A percentile compares a stretch with the other conserved stretches of the same genome.
Evolutionary conservation across 2,329 filamentous ascomycete species (phyloP).

Genomic region (Colletotrichum destructivum): DNA sequence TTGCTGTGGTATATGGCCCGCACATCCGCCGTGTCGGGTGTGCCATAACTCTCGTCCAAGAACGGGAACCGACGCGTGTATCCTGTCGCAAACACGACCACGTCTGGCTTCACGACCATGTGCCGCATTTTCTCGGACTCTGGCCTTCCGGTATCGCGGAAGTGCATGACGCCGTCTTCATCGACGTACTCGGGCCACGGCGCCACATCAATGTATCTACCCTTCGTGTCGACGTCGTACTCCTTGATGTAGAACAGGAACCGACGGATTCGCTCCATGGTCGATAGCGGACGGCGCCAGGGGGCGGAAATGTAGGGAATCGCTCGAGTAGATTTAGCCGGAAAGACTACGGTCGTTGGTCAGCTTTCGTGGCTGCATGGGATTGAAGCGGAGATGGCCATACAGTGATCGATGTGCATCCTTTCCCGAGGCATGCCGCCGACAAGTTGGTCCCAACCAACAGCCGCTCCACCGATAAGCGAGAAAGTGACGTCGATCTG

Average conservation of each 20-base stretch:
- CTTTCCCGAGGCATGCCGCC: slow-evolving; percentile 55
- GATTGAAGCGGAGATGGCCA: neutral
- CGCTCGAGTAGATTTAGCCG: slow-evolving; percentile 53
- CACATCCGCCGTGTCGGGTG: slow-evolving; percentile 64
- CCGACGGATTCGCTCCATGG: slow-evolving; percentile 50
- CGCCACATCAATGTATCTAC: slow-evolving; percentile 53
- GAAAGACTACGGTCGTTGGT: slow-evolving; percentile 47
- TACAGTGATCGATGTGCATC: slow-evolving; percentile 42
- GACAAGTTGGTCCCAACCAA: slow-evolving; percentile 64
- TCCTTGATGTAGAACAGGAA: slow-evolving; percentile 51
- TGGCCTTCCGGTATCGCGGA: slow-evolving; percentile 48
- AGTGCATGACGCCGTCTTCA: slow-evolving; percentile 51
- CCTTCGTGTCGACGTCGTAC: slow-evolving; percentile 43
- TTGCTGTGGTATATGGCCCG: slow-evolving; percentile 64
- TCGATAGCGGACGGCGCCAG: slow-evolving; percentile 48
- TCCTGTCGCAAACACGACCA: slow-evolving; percentile 56
- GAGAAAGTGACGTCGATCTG: slow-evolving; percentile 61
- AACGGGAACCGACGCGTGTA: slow-evolving; percentile 54
- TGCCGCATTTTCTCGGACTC: slow-evolving; percentile 51
- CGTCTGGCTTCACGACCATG: slow-evolving; percentile 52
- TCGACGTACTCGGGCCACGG: slow-evolving; percentile 53
- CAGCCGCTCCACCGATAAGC: slow-evolving; percentile 60
- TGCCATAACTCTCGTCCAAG: slow-evolving; percentile 52
- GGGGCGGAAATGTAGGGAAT: slow-evolving; percentile 53
- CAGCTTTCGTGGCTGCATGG: neutral